These are phyloP conservation scores for Aphanomyces euteiches DNA, from an alignment of 352 stramenopile species.

Conservation along the genomic window DNA sequence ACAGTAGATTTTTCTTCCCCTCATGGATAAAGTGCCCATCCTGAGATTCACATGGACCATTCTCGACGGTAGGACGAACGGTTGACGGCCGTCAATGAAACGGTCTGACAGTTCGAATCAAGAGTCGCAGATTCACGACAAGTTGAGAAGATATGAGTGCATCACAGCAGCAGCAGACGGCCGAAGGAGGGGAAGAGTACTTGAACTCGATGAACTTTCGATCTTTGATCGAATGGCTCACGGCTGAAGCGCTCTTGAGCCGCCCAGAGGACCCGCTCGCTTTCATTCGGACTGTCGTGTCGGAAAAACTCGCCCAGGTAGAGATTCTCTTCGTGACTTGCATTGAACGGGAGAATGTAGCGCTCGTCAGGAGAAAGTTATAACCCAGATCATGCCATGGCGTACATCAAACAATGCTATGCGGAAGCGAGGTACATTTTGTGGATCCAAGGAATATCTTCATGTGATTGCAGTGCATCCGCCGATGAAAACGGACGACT, in stretches of 20 bases:
- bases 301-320: slow-evolving; percentile 81
- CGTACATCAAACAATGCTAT: slow-evolving; percentile 87
- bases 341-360: slow-evolving; percentile 11
- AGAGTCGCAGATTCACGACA: too few relatives aligned
- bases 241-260: slow-evolving; percentile 77
- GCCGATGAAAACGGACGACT: slow-evolving; percentile 81
- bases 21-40: too few relatives aligned
- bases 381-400: slow-evolving; percentile 66
- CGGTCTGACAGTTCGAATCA: too few relatives aligned
- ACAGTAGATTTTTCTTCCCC: too few relatives aligned
- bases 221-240: slow-evolving; percentile 89
- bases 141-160: not conserved
- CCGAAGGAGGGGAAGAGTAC: slow-evolving; percentile 78
- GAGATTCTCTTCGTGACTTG: not conserved
- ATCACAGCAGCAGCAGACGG: slow-evolving; percentile 44
- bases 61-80: too few relatives aligned
- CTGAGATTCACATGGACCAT: too few relatives aligned
- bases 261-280: slow-evolving; percentile 81
- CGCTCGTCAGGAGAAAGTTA: slow-evolving; percentile 57
- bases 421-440: slow-evolving; percentile 58
- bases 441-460: not conserved
- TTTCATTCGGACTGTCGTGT: slow-evolving; percentile 72
- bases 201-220: slow-evolving; percentile 86
- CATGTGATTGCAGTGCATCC: slow-evolving; percentile 46
- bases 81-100: too few relatives aligned